phyloP scores from a whole-genome alignment of 768 basidiomycete genomes.

The Suillus bovinus region DNA sequence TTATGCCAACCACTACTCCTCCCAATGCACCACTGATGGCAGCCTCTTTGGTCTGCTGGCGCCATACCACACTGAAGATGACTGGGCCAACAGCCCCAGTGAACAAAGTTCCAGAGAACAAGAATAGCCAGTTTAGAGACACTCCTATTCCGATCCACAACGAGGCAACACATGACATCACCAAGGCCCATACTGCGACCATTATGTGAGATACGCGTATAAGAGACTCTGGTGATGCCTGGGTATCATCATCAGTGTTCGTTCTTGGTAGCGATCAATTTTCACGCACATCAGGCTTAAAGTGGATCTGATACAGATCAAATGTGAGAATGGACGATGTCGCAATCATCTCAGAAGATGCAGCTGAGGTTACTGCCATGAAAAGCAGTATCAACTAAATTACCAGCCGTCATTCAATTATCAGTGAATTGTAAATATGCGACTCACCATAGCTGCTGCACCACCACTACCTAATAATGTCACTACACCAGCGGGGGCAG shows the following conservation, averaged over 20 bases:
- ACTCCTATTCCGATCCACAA: constrained; percentile 28
- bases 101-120: constrained; percentile 21
- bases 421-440: background rate
- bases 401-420: background rate
- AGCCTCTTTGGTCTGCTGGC: constrained; percentile 40
- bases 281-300: constrained; percentile 21
- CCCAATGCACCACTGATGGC: constrained; percentile 41
- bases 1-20: constrained; percentile 44
- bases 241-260: background rate
- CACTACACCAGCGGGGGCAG: constrained; percentile 34
- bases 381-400: constrained; percentile 33
- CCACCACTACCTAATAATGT: constrained; percentile 37
- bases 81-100: constrained; percentile 34
- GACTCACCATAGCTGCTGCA: constrained; percentile 34
- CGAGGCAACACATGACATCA: constrained; percentile 27
- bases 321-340: constrained; percentile 37
- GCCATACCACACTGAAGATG: constrained; percentile 23
- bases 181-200: constrained; percentile 24
- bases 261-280: background rate
- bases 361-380: constrained; percentile 37
- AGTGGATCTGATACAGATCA: constrained; percentile 35
- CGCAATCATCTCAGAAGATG: constrained; percentile 37
- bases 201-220: constrained; percentile 28
- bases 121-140: constrained; percentile 21
- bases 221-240: constrained; percentile 22